These are phyloP conservation scores for Nephromyces sp. DNA, from an alignment of 169 alveolate species.

Conservation along the genomic window DNA sequence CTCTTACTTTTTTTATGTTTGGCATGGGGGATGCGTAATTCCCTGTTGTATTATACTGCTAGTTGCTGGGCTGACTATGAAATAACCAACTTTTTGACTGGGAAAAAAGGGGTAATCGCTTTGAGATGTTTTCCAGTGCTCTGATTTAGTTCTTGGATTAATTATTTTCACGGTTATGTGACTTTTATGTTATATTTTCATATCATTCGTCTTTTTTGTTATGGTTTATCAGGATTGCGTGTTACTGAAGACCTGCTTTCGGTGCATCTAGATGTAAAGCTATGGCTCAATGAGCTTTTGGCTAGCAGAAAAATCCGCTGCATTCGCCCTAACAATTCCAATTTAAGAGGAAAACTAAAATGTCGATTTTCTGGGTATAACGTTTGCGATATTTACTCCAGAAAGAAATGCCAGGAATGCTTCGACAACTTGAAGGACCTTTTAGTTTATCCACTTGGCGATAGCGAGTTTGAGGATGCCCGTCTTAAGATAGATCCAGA, in stretches of 20 bases:
- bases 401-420: conserved; percentile 49
- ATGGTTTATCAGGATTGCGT: conserved; percentile 23
- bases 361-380: conserved; percentile 29
- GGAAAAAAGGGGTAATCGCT: too few relatives aligned
- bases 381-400: conserved; percentile 47
- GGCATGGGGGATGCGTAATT: too few relatives aligned
- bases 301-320: conserved; percentile 44
- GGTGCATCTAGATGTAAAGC: conserved; percentile 28
- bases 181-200: neutral
- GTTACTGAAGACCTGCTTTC: conserved; percentile 42
- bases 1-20: too few relatives aligned
- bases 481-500: conserved; percentile 49
- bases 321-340: conserved; percentile 36
- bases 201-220: neutral
- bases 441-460: conserved; percentile 52
- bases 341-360: conserved; percentile 48
- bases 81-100: too few relatives aligned
- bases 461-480: conserved; percentile 43
- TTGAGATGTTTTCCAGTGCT: too few relatives aligned
- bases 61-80: too few relatives aligned
- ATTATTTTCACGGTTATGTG: too few relatives aligned
- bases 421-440: conserved; percentile 38
- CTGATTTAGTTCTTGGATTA: too few relatives aligned
- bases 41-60: too few relatives aligned
- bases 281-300: conserved; percentile 43